A percentile compares a stretch with the other conserved stretches of the same genome.
phyloP scores from a whole-genome alignment of 2,329 filamentous ascomycete genomes.

The Aspergillus neoniger region DNA sequence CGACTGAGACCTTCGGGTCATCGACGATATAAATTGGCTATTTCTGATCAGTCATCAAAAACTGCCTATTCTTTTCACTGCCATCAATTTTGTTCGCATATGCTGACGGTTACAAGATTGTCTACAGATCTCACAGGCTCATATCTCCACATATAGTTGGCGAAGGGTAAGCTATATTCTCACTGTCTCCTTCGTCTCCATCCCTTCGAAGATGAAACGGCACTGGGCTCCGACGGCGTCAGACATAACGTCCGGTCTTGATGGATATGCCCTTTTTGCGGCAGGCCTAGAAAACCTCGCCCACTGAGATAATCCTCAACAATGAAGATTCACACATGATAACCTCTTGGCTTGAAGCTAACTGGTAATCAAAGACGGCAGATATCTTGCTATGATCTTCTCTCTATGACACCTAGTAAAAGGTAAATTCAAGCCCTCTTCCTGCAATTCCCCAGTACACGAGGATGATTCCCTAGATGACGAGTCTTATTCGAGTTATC shows the following conservation, averaged over 20 bases:
- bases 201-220: slow-evolving; percentile 55
- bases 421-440: slow-evolving; percentile 19
- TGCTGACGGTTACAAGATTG: slow-evolving; percentile 25
- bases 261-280: slow-evolving; percentile 84
- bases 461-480: slow-evolving; percentile 62
- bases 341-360: slow-evolving; percentile 30
- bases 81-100: slow-evolving; percentile 10
- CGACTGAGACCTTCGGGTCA: slow-evolving; percentile 72
- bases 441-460: slow-evolving; percentile 19
- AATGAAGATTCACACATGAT: slow-evolving; percentile 21
- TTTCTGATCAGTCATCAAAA: slow-evolving; percentile 63
- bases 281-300: slow-evolving; percentile 99
- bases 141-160: not conserved
- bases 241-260: slow-evolving; percentile 62
- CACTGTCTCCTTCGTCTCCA: slow-evolving; percentile 2
- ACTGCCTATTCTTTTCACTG: slow-evolving; percentile 19
- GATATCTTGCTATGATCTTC: not conserved
- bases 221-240: slow-evolving; percentile 91
- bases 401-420: not conserved
- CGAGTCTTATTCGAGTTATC: slow-evolving; percentile 66
- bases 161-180: slow-evolving; percentile 27
- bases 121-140: not conserved
- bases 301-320: slow-evolving; percentile 68
- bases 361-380: slow-evolving; percentile 12
- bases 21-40: slow-evolving; percentile 85